These are phyloP conservation scores for Metarhizium sp. DNA, from an alignment of 2,329 filamentous ascomycete genomes.

Conservation along the genomic window DNA sequence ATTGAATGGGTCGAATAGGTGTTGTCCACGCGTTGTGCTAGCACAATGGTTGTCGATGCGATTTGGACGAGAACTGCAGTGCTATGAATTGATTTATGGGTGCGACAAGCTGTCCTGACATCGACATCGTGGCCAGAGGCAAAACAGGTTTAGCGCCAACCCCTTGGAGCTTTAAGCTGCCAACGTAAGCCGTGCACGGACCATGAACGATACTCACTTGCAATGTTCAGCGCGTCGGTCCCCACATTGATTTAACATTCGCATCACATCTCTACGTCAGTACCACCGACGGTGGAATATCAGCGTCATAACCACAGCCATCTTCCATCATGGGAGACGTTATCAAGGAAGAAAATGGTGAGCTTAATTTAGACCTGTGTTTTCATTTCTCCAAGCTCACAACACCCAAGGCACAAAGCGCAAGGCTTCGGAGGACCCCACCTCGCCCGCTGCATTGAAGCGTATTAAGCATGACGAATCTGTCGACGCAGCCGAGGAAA, in stretches of 20 bases:
- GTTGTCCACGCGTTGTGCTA: background rate
- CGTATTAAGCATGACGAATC: constrained; percentile 44
- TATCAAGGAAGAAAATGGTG: constrained; percentile 27
- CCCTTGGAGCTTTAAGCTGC: background rate
- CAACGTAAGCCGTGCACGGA: constrained; percentile 23
- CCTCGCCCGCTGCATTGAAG: constrained; percentile 53
- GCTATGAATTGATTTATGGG: background rate
- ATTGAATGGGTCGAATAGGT: background rate
- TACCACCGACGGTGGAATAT: background rate
- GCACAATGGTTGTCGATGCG: background rate
- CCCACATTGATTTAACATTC: background rate
- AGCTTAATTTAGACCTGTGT: constrained; percentile 7
- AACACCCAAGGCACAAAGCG: constrained; percentile 49
- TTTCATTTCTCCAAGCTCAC: background rate
- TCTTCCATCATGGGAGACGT: constrained; percentile 1
- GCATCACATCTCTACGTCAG: background rate
- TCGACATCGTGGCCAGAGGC: constrained; percentile 24
- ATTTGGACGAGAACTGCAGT: background rate
- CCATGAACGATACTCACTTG: background rate
- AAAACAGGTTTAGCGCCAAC: constrained; percentile 21
- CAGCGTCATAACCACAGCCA: background rate
- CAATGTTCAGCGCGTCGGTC: background rate
- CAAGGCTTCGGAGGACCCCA: constrained; percentile 60
- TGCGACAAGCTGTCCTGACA: constrained; percentile 9
- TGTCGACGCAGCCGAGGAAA: constrained; percentile 23